Percentiles rank a stretch among this genome's conserved stretches.
These are phyloP conservation scores for Calonectria pteridis DNA, from an alignment of 2,329 filamentous ascomycete species.

Conservation along the genomic window DNA sequence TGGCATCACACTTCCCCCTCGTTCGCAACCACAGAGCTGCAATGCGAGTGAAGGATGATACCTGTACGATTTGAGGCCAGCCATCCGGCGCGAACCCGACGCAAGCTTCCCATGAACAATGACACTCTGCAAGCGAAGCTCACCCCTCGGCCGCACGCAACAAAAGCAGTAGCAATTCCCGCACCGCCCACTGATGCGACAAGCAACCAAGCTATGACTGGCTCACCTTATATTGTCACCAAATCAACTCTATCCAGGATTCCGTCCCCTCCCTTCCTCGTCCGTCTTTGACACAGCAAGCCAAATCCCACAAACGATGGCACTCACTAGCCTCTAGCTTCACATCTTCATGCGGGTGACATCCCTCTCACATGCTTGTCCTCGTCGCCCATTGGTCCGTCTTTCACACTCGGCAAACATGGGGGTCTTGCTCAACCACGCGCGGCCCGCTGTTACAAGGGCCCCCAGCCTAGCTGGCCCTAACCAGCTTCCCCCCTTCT, in stretches of 20 bases:
- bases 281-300: neutral
- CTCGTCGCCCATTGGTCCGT: slow-evolving; percentile 35
- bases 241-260: neutral
- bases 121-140: slow-evolving; percentile 12
- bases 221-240: slow-evolving; percentile 12
- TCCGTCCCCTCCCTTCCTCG: slow-evolving; percentile 1
- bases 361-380: slow-evolving; percentile 40
- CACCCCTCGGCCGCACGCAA: slow-evolving; percentile 3
- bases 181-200: neutral
- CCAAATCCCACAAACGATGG: slow-evolving; percentile 12
- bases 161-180: slow-evolving; percentile 22
- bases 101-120: slow-evolving; percentile 8
- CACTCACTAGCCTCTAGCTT: slow-evolving; percentile 24
- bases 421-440: slow-evolving; percentile 34
- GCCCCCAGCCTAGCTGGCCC: slow-evolving; percentile 24
- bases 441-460: slow-evolving; percentile 46
- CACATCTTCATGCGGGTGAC: slow-evolving; percentile 43
- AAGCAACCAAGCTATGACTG: slow-evolving; percentile 9
- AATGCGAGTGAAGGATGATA: neutral
- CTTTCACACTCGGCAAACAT: slow-evolving; percentile 35
- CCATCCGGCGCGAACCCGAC: neutral
- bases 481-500: slow-evolving; percentile 7
- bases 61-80: neutral
- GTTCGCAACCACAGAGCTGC: neutral
- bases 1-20: neutral